phyloP scores from a whole-genome alignment of 2,329 filamentous ascomycete species.

The Didymella segeticola region DNA sequence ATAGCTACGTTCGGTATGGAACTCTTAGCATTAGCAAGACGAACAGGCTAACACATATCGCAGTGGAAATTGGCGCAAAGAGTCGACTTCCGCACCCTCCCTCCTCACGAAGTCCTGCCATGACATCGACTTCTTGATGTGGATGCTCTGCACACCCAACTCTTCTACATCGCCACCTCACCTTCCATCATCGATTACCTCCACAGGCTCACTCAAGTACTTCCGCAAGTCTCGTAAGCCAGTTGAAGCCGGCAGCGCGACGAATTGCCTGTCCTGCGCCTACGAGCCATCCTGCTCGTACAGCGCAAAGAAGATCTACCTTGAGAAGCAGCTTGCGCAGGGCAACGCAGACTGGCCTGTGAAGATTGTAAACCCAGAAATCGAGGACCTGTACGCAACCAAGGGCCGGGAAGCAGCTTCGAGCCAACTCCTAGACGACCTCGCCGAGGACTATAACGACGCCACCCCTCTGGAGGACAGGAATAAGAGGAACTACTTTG shows the following conservation, averaged over 20 bases:
- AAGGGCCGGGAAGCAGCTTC: constrained; percentile 59
- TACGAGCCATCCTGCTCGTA: constrained; percentile 80
- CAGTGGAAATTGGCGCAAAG: constrained; percentile 89
- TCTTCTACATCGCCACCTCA: constrained; percentile 63
- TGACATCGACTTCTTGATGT: constrained; percentile 90
- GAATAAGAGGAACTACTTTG: constrained; percentile 70
- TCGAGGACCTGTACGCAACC: constrained; percentile 72
- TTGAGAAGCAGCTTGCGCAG: constrained; percentile 69
- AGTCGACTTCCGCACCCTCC: constrained; percentile 76
- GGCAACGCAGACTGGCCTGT: constrained; percentile 82
- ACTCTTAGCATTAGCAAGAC: too few species aligned
- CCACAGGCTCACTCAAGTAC: constrained; percentile 76
- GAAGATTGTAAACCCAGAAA: constrained; percentile 87
- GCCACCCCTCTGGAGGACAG: constrained; percentile 46
- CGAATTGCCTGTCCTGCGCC: constrained; percentile 85
- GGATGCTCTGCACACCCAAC: constrained; percentile 81
- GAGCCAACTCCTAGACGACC: constrained; percentile 55
- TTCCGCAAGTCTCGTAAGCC: constrained; percentile 83
- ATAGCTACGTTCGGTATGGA: constrained; percentile 64
- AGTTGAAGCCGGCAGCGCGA: constrained; percentile 72
- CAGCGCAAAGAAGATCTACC: constrained; percentile 83
- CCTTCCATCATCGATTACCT: constrained; percentile 76
- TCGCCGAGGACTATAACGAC: constrained; percentile 64
- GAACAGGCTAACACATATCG: constrained; percentile 2
- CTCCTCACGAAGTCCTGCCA: constrained; percentile 95